A percentile compares a stretch with the other conserved stretches of the same genome.
phyloP scores from a whole-genome alignment of 2,329 filamentous ascomycete genomes.

The Atkinsonella hypoxylon region DNA sequence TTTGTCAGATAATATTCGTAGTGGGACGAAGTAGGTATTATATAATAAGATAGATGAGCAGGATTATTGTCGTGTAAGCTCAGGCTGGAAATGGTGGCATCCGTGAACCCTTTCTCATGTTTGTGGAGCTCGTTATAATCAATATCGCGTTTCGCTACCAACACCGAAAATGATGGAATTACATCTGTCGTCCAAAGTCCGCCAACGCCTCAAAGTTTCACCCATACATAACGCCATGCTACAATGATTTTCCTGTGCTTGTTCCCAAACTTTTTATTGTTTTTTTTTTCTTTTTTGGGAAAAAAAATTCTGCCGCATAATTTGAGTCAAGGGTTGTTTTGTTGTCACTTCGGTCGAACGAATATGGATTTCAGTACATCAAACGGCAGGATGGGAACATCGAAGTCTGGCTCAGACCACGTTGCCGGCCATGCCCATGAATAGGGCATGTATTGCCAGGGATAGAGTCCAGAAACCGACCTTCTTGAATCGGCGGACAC shows the following conservation, averaged over 20 bases:
- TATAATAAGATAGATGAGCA: background rate
- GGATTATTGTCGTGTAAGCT: background rate
- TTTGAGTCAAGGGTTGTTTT: background rate
- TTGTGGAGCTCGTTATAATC: background rate
- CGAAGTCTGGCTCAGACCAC: constrained; percentile 31
- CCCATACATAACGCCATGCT: background rate
- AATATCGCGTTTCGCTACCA: background rate
- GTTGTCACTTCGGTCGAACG: background rate
- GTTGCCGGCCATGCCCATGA: constrained; percentile 88
- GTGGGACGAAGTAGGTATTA: background rate
- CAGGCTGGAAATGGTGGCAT: background rate
- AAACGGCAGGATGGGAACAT: background rate
- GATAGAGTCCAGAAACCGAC: constrained; percentile 95
- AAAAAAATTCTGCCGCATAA: background rate
- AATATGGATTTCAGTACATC: background rate
- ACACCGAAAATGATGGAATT: background rate
- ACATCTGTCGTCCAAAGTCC: background rate
- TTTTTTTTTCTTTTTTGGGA: background rate
- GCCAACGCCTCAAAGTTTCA: background rate
- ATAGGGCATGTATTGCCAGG: constrained; percentile 81
- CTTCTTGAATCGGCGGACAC: constrained; percentile 80
- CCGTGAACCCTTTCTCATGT: background rate
- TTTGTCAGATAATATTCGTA: background rate
- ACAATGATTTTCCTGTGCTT: background rate
- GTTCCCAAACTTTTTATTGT: background rate